phyloP scores from a whole-genome alignment of 2,329 filamentous ascomycete genomes.

The Aureobasidium sp. region DNA sequence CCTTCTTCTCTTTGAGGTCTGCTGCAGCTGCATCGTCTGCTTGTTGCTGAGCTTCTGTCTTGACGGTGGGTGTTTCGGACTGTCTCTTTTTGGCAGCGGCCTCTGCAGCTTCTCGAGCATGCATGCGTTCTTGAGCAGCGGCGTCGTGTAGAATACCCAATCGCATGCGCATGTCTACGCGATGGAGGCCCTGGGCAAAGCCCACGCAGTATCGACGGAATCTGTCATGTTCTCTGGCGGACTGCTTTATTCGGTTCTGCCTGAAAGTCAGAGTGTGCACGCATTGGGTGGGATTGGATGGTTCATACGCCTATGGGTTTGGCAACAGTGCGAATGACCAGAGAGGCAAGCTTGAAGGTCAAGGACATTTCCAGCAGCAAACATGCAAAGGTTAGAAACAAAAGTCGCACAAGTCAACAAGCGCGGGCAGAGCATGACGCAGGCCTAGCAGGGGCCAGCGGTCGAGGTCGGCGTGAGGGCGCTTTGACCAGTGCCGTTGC shows the following conservation, averaged over 20 bases:
- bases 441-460: neutral
- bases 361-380: constrained; percentile 47
- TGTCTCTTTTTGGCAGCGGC: constrained; percentile 45
- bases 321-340: constrained; percentile 58
- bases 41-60: constrained; percentile 53
- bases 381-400: neutral
- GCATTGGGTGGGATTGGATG: too few species aligned
- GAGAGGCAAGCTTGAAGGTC: constrained; percentile 59
- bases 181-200: constrained; percentile 58
- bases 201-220: constrained; percentile 56
- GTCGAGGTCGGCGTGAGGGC: neutral
- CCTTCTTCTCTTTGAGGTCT: constrained; percentile 37
- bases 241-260: constrained; percentile 60
- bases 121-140: constrained; percentile 47
- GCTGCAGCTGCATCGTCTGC: constrained; percentile 47
- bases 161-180: constrained; percentile 61
- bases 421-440: neutral
- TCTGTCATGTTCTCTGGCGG: constrained; percentile 61
- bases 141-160: constrained; percentile 58
- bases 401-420: neutral
- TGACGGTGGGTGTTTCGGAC: constrained; percentile 50
- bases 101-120: constrained; percentile 47
- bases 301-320: constrained; percentile 59
- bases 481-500: constrained; percentile 1
- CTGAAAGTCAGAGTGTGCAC: constrained; percentile 1